These are phyloP conservation scores for Darksidea phi DNA, from an alignment of 495 filamentous ascomycete genomes.

Conservation along the genomic window DNA sequence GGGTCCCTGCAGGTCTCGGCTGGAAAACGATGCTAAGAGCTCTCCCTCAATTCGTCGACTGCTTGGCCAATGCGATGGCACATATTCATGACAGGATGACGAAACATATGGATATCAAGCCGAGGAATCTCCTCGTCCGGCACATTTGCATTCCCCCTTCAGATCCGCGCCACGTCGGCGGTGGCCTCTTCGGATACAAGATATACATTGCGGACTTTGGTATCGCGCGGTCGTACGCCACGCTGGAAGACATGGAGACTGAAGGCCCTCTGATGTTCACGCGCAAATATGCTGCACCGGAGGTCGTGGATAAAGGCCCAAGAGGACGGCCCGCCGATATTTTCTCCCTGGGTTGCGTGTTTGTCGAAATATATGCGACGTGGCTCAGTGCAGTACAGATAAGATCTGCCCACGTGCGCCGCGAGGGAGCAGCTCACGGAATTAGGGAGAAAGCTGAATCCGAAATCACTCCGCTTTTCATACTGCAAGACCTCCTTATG, in stretches of 20 bases:
- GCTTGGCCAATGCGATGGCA: slow-evolving; percentile 14
- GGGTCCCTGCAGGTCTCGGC: too few species aligned
- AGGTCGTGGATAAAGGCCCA: slow-evolving; percentile 19
- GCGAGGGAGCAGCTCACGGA: too few species aligned
- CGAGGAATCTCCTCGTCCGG: slow-evolving; percentile 29
- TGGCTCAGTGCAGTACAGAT: not conserved
- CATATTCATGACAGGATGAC: slow-evolving; percentile 16
- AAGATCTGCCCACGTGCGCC: not conserved
- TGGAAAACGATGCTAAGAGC: not conserved
- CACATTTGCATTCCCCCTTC: not conserved
- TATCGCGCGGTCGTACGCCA: slow-evolving; percentile 11
- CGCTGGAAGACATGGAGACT: slow-evolving; percentile 30
- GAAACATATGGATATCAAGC: slow-evolving; percentile 38
- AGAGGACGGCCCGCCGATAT: slow-evolving; percentile 22
- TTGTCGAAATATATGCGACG: slow-evolving; percentile 13
- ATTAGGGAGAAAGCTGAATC: too few species aligned
- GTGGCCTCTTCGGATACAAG: too few species aligned
- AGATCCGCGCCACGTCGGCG: too few species aligned
- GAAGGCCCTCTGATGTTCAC: slow-evolving; percentile 22
- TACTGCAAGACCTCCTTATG: not conserved
- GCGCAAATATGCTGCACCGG: slow-evolving; percentile 22
- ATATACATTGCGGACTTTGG: slow-evolving; percentile 26
- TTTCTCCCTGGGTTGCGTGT: slow-evolving; percentile 31
- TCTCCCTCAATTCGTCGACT: slow-evolving; percentile 22
- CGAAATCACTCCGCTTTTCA: too few species aligned